A percentile compares a stretch with the other conserved stretches of the same genome.
Evolutionary conservation across 2,329 filamentous ascomycete species (phyloP).

Genomic region (Periconia macrospinosa): DNA sequence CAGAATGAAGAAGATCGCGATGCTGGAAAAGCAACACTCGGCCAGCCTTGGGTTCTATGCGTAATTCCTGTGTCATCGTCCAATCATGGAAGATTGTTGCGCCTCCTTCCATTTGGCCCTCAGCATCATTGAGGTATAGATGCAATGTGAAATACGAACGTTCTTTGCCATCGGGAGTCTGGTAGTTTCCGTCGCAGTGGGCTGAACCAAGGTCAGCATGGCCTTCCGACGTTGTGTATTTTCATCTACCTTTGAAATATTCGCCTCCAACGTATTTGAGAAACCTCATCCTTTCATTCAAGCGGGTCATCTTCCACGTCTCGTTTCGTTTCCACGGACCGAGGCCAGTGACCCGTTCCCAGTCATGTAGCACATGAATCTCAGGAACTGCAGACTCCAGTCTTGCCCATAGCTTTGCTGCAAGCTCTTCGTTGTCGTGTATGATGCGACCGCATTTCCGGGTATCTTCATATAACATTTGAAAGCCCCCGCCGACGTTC

Average conservation of each 20-base stretch:
- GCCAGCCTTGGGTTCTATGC: constrained; percentile 55
- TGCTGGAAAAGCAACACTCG: constrained; percentile 62
- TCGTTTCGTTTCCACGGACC: constrained; percentile 48
- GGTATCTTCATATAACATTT: constrained; percentile 60
- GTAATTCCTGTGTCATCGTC: constrained; percentile 35
- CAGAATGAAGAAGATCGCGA: constrained; percentile 54
- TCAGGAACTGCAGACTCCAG: constrained; percentile 51
- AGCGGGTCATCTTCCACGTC: constrained; percentile 47
- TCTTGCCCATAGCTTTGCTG: constrained; percentile 64
- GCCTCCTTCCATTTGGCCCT: constrained; percentile 51
- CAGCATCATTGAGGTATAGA: constrained; percentile 56
- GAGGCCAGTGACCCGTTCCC: constrained; percentile 48
- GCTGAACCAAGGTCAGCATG: constrained; percentile 42
- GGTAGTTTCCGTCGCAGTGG: constrained; percentile 69
- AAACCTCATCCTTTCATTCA: constrained; percentile 77
- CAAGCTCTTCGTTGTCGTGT: constrained; percentile 67
- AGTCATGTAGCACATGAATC: constrained; percentile 48
- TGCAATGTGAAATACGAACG: constrained; percentile 59
- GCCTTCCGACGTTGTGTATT: neutral
- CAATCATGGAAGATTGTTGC: constrained; percentile 56
- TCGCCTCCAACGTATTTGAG: constrained; percentile 72
- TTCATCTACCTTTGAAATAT: constrained; percentile 62
- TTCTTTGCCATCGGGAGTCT: constrained; percentile 57
- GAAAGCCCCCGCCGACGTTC: constrained; percentile 64
- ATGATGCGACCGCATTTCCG: constrained; percentile 77